Base-by-base conservation (phyloP, 202 grass and related monocot genomes). In the Bolboschoenoplectus hybrid region DNA sequence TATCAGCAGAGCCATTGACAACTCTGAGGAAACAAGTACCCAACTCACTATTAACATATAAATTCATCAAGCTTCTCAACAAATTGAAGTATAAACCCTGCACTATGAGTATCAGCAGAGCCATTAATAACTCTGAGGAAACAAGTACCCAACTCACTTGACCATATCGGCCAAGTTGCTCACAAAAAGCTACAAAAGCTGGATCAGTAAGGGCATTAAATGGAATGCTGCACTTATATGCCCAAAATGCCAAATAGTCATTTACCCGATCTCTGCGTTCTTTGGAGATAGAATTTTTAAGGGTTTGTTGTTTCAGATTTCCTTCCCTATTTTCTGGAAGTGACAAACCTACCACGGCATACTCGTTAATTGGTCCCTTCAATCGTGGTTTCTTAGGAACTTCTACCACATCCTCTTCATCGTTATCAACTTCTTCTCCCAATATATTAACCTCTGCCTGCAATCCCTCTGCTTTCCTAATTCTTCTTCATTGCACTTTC, bases 81-180 rank as follows among this genome's bases (percentile, higher is more conserved):
- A 55, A 71, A 75, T 14, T 85, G 13, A 57, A 58, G 9, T 58
- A 86, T 86, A 35, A 67, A 80, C 5, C 80, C 19, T 20, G 57
- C 55, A 11, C 0, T 85, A 67, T 80, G 84, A 63, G 57, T 38
- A 12, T 86, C 57, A 47, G 26, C 10, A 20, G 55, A 79, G 49
- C 53, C 47, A 86, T 79, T n/a, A 3, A 63, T 52, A 58, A 7
- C 43, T 38, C 45, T 53, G 9, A 74, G 49, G 11, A 85, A 85
- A 32, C 6, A 1, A 3, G 17, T 74, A 39, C 65, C 52, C 52
- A 55, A 14, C 51, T 74, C 70, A 76, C 84, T 58, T 9, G 61
- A 34, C n/a, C 19, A 34, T 63, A 63, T 34, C 34, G 61, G 19
- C 61, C 20, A 63, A 63, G 19, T 63, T 20, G 20, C 19, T 63